phyloP scores from a whole-genome alignment of 257 asterid species.

The Scutellaria galericulata region DNA sequence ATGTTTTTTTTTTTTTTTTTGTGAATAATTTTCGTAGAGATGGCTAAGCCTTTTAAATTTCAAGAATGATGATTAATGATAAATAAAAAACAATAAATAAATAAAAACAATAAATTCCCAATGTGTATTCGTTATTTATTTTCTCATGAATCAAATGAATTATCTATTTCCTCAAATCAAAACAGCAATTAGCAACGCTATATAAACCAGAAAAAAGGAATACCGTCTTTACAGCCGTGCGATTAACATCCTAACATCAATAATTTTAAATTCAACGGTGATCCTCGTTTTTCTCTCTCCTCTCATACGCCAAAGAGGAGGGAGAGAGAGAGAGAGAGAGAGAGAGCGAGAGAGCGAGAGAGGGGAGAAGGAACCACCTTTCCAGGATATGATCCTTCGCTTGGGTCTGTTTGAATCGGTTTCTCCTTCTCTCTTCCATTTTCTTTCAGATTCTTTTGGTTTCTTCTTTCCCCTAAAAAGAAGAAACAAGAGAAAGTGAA shows the following conservation, averaged over 20 bases:
- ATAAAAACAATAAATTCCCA: background rate
- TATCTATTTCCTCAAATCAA: background rate
- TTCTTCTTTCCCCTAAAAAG: conserved; percentile 46
- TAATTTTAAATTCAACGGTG: conserved; percentile 48
- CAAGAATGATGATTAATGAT: background rate
- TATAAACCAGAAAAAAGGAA: background rate
- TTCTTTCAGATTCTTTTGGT: conserved; percentile 53
- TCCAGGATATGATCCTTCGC: conserved; percentile 39
- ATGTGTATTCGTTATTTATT: background rate
- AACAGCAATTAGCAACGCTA: background rate
- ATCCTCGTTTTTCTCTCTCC: conserved; percentile 60
- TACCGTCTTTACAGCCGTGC: conserved; percentile 40
- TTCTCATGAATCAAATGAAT: background rate
- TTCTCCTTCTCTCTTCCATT: conserved; percentile 42
- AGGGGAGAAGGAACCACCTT: conserved; percentile 12
- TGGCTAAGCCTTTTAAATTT: background rate
- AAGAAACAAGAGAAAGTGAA: conserved; percentile 53
- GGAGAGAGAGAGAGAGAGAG: conserved; percentile 26
- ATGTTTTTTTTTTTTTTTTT: too few relatives aligned
- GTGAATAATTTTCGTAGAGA: too few relatives aligned
- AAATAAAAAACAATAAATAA: background rate
- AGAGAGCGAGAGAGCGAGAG: conserved; percentile 3
- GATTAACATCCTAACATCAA: conserved; percentile 46
- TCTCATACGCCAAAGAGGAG: conserved; percentile 35
- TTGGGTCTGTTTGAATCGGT: conserved; percentile 37